Evolutionary conservation across 2,329 filamentous ascomycete genomes (phyloP).

Genomic region (Thielaviopsis musarum): DNA sequence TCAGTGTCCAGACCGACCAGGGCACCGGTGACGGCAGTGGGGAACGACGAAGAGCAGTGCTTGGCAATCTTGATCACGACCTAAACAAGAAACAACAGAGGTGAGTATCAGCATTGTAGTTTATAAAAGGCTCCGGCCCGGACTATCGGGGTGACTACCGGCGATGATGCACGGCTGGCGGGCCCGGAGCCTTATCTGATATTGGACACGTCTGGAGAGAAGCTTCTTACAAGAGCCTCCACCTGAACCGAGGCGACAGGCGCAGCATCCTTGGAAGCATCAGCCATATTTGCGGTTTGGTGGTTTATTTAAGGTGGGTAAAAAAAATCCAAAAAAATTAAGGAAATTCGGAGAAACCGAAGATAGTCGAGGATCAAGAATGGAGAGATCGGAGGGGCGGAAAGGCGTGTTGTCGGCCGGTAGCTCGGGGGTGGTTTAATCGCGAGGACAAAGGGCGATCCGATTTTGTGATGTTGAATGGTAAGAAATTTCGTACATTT

Average conservation of each 20-base stretch:
- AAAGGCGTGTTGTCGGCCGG: background rate
- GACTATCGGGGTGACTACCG: background rate
- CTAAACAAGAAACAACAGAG: constrained; percentile 26
- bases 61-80: constrained; percentile 98
- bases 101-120: background rate
- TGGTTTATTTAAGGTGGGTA: background rate
- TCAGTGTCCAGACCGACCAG: constrained; percentile 86
- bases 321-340: background rate
- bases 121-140: background rate
- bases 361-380: background rate
- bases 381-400: background rate
- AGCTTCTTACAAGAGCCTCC: constrained; percentile 65
- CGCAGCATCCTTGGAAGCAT: constrained; percentile 40
- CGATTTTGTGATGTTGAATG: constrained; percentile 9
- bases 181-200: constrained; percentile 15
- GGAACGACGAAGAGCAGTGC: constrained; percentile 77
- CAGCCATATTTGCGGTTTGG: constrained; percentile 30
- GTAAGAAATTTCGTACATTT: constrained; percentile 12
- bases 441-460: constrained; percentile 8
- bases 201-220: constrained; percentile 19
- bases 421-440: background rate
- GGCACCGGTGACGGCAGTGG: constrained; percentile 74
- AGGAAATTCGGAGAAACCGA: background rate
- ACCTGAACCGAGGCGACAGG: constrained; percentile 81
- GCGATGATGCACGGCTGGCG: constrained; percentile 14